Evolutionary conservation across 2,329 filamentous ascomycete genomes (phyloP).

Genomic region (Trichoderma sp.): DNA sequence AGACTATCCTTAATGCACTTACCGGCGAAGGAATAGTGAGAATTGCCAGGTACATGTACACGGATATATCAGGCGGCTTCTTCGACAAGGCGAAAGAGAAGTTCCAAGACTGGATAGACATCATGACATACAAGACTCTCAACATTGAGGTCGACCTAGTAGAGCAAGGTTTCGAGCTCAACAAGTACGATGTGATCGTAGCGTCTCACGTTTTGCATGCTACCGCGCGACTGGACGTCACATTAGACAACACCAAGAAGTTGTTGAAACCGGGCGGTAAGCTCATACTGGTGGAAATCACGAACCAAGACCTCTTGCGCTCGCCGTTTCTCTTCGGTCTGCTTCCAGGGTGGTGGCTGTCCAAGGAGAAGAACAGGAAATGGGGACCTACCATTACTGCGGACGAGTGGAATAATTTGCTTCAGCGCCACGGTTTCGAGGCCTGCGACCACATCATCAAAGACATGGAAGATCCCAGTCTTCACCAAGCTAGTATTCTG

Average conservation of each 20-base stretch:
- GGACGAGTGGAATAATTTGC: background rate
- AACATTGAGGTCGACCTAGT: background rate
- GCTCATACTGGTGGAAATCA: background rate
- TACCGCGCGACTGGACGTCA: background rate
- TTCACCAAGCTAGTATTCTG: background rate
- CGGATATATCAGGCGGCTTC: background rate
- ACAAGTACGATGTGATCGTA: background rate
- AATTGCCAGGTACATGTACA: background rate
- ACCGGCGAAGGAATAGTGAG: background rate
- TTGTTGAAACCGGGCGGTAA: background rate
- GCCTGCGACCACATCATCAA: background rate
- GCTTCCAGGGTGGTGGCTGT: background rate
- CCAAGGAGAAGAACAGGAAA: background rate
- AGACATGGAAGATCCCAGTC: background rate
- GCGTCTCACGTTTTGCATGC: background rate
- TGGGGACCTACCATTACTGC: background rate
- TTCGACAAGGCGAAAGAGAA: background rate
- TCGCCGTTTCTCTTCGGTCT: background rate
- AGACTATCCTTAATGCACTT: background rate
- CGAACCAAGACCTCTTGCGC: background rate
- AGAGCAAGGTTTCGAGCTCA: background rate
- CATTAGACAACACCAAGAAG: background rate
- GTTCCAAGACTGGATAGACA: background rate
- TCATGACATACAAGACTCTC: background rate
- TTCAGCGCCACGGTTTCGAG: background rate